Evolutionary conservation across 2,329 filamentous ascomycete species (phyloP).

Genomic region (Cyclaneusma minus): DNA sequence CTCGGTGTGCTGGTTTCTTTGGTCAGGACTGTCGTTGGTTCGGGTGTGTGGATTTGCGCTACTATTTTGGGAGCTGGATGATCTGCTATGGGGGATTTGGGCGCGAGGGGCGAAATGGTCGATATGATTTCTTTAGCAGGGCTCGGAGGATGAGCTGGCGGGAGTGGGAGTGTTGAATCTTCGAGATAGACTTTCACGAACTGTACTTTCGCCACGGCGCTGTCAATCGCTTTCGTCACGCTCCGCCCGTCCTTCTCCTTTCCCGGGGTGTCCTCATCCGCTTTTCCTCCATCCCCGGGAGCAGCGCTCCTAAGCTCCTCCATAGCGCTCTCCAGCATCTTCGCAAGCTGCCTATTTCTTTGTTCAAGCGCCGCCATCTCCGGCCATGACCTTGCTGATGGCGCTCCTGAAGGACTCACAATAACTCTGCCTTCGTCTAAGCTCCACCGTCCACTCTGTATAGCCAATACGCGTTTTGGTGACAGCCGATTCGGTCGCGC

Average conservation of each 20-base stretch:
- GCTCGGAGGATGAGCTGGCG: conserved; percentile 12
- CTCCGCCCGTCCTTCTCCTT: conserved; percentile 20
- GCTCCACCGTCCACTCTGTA: conserved; percentile 24
- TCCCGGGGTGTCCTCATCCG: conserved; percentile 29
- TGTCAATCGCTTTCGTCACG: conserved; percentile 37
- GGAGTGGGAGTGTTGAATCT: conserved; percentile 37
- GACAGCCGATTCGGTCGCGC: too few species aligned
- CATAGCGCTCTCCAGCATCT: conserved; percentile 53
- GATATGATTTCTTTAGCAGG: conserved; percentile 1
- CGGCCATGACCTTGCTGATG: conserved; percentile 17
- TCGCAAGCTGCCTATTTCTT: conserved; percentile 50
- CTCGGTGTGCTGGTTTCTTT: background rate
- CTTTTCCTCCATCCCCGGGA: conserved; percentile 25
- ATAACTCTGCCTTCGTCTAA: conserved; percentile 15
- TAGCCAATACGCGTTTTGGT: too few species aligned
- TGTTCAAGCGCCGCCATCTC: conserved; percentile 39
- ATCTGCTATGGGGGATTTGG: background rate
- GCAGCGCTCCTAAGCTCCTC: conserved; percentile 45
- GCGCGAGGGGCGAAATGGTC: background rate
- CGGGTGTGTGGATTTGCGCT: background rate
- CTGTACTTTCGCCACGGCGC: conserved; percentile 46
- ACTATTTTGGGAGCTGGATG: background rate
- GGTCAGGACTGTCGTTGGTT: background rate
- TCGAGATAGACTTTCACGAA: conserved; percentile 47
- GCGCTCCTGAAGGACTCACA: conserved; percentile 1